Evolutionary conservation across 345 rosid species (phyloP).

Genomic region (Sisymbrium irio): DNA sequence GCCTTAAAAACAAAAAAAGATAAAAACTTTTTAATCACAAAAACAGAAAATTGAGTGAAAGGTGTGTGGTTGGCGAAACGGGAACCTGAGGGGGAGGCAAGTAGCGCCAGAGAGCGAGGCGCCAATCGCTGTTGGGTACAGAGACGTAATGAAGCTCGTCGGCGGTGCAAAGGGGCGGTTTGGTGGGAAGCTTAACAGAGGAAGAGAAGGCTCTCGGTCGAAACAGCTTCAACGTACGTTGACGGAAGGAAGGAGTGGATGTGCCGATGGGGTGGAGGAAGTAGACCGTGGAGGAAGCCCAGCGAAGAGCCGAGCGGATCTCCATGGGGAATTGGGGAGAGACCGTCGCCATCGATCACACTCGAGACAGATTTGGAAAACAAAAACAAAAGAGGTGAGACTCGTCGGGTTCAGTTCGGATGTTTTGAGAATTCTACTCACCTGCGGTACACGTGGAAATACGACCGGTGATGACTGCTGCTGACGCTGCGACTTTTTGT

Average conservation of each 20-base stretch:
- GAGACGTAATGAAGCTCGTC: constrained; percentile 94
- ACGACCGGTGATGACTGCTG: constrained; percentile 11
- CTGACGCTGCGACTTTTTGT: background rate
- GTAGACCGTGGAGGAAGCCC: constrained; percentile 42
- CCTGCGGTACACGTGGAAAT: constrained; percentile 34
- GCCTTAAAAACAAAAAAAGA: constrained; percentile 42
- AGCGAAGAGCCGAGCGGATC: constrained; percentile 48
- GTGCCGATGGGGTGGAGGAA: constrained; percentile 8
- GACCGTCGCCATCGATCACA: constrained; percentile 31
- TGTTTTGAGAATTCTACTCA: background rate
- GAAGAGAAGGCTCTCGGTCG: constrained; percentile 36
- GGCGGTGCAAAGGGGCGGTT: constrained; percentile 82
- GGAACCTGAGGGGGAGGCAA: constrained; percentile 46
- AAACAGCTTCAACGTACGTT: constrained; percentile 2
- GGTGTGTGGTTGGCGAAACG: background rate
- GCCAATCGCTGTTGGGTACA: constrained; percentile 68
- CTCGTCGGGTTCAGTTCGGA: background rate
- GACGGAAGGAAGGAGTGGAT: constrained; percentile 19
- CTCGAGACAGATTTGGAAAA: constrained; percentile 11
- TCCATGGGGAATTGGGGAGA: constrained; percentile 44
- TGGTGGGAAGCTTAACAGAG: constrained; percentile 38
- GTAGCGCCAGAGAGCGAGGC: constrained; percentile 96
- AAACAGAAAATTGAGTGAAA: background rate
- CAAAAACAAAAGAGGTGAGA: background rate
- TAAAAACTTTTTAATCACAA: background rate